Percentiles rank a stretch among this genome's conserved stretches.
Conservation (phyloP, 805 yeast species). For the Pichia eremophila region DNA sequence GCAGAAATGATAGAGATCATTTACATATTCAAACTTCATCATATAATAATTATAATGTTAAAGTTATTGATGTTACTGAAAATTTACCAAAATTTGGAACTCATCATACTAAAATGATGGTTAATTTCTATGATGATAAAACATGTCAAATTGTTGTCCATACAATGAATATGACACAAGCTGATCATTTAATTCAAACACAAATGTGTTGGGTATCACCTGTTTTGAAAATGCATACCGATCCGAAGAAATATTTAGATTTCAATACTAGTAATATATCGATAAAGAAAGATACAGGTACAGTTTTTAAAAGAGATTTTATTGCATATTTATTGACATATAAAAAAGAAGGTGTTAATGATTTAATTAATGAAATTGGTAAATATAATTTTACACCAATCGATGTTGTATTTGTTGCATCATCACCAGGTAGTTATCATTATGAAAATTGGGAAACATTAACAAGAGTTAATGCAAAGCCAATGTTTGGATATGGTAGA, state of each 20-base stretch:
- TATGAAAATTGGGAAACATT: constrained; percentile 11
- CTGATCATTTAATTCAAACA: constrained; percentile 49
- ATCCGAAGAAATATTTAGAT: not conserved
- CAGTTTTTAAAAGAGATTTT: constrained; percentile 37
- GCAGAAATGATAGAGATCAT: constrained; percentile 26
- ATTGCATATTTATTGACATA: constrained; percentile 37
- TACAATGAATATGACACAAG: constrained; percentile 47
- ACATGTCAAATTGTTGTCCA: constrained; percentile 44
- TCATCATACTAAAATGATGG: constrained; percentile 64
- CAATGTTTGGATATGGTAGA: constrained; percentile 38
- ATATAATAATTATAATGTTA: constrained; percentile 14
- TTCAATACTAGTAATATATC: constrained; percentile 4
- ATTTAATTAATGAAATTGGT: constrained; percentile 23
- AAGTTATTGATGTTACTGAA: constrained; percentile 22
- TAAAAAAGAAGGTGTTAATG: constrained; percentile 19
- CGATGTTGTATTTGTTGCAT: constrained; percentile 44
- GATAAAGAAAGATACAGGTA: constrained; percentile 10
- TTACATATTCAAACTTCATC: constrained; percentile 25
- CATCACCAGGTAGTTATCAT: constrained; percentile 38
- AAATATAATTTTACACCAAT: constrained; percentile 37
- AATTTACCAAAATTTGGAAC: constrained; percentile 28
- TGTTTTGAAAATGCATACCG: constrained; percentile 12
- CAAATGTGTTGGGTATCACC: constrained; percentile 65
- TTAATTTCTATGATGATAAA: constrained; percentile 41
- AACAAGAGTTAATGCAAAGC: not conserved